phyloP scores from a whole-genome alignment of 2,329 filamentous ascomycete genomes.

The Penicillium occitanis region DNA sequence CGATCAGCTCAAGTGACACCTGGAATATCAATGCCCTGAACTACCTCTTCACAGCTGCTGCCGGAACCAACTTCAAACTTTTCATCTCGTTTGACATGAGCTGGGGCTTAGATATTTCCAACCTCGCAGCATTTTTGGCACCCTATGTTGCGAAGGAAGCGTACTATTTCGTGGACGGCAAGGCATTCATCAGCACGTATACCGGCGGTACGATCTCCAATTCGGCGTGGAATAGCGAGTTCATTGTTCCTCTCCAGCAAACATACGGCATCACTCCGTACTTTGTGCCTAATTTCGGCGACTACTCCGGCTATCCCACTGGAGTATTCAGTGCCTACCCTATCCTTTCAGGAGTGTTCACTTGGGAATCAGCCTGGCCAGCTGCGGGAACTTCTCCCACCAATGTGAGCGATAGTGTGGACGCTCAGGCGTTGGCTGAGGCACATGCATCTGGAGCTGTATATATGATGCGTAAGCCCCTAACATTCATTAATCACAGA shows the following conservation, averaged over 20 bases:
- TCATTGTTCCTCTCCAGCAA: constrained; percentile 3
- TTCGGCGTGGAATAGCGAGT: neutral
- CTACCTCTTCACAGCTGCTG: constrained; percentile 12
- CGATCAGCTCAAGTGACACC: constrained; percentile 13
- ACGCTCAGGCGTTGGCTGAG: neutral
- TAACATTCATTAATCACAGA: neutral
- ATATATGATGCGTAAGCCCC: constrained; percentile 16
- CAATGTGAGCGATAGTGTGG: constrained; percentile 12
- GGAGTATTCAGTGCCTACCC: constrained; percentile 10
- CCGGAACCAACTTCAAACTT: constrained; percentile 9
- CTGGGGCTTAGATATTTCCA: constrained; percentile 12
- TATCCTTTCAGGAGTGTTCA: constrained; percentile 8
- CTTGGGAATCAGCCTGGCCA: constrained; percentile 16
- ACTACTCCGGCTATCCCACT: constrained; percentile 10
- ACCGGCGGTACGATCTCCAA: constrained; percentile 10
- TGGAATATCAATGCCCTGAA: constrained; percentile 13
- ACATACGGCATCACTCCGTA: constrained; percentile 14
- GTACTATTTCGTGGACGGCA: constrained; percentile 12
- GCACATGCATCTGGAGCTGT: constrained; percentile 11
- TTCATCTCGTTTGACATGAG: constrained; percentile 18
- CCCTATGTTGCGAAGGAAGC: constrained; percentile 9
- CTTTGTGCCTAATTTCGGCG: constrained; percentile 16
- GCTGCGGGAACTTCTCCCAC: neutral
- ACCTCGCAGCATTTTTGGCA: constrained; percentile 9
- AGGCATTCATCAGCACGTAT: constrained; percentile 15